Percentiles rank a stretch among this genome's conserved stretches.
These are phyloP conservation scores for Lasiosphaeris hirsuta DNA, from an alignment of 495 filamentous ascomycete genomes.

Conservation along the genomic window DNA sequence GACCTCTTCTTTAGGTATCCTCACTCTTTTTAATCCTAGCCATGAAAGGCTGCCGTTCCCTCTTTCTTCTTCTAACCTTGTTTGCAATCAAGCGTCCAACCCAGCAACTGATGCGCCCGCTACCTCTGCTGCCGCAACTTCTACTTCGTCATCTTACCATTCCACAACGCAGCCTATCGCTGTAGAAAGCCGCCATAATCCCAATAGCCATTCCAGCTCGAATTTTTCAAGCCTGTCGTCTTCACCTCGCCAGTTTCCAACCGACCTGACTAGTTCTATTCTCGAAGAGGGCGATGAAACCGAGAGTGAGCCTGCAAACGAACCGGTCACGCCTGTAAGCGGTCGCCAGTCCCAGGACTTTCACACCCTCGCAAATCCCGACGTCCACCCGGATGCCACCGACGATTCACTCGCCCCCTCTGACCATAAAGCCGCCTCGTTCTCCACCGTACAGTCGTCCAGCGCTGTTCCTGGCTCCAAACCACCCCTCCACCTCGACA, in stretches of 20 bases:
- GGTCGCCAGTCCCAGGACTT: constrained; percentile 50
- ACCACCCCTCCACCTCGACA: constrained; percentile 30
- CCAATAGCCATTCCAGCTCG: constrained; percentile 11
- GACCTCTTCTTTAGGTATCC: constrained; percentile 33
- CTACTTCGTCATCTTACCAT: not conserved
- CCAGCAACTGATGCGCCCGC: not conserved
- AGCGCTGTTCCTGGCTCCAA: constrained; percentile 20
- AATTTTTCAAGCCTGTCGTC: constrained; percentile 26
- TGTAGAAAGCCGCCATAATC: constrained; percentile 4
- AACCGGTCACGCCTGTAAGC: constrained; percentile 49
- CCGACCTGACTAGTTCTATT: constrained; percentile 41
- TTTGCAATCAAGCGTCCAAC: constrained; percentile 6
- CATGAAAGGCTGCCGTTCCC: constrained; percentile 15
- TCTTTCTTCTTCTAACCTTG: constrained; percentile 10
- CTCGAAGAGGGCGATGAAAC: constrained; percentile 50
- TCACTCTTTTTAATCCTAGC: constrained; percentile 21
- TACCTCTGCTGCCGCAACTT: not conserved
- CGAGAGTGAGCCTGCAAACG: constrained; percentile 44
- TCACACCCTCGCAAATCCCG: constrained; percentile 38
- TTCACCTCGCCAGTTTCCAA: constrained; percentile 39
- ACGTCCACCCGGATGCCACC: constrained; percentile 30
- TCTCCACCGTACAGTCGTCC: constrained; percentile 22
- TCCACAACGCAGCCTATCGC: constrained; percentile 1
- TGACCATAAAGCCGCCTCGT: constrained; percentile 23
- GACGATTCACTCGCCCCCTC: constrained; percentile 31